Conservation (phyloP, 208 protist genomes). For the Crithidia bombi region DNA sequence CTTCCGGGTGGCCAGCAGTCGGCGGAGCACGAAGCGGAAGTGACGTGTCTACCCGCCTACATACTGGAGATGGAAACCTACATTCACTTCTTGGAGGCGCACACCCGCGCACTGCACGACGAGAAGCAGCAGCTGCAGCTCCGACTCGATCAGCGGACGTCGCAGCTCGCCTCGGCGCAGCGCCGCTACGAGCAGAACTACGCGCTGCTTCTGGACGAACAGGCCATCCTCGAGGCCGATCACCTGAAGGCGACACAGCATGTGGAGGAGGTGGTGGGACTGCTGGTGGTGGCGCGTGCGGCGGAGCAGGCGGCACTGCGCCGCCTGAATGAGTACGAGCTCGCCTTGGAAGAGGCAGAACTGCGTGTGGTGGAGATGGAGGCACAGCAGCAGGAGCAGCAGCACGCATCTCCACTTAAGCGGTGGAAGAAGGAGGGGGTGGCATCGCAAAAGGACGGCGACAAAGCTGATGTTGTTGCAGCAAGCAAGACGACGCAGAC, state of each 20-base stretch:
- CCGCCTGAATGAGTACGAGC: conserved; percentile 18
- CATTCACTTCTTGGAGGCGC: conserved; percentile 8
- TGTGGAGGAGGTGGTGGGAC: conserved; percentile 19
- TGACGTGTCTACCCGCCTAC: conserved; percentile 5
- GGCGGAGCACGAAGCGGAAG: neutral
- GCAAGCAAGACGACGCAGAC: neutral
- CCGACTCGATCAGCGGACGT: conserved; percentile 21
- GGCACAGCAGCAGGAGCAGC: neutral
- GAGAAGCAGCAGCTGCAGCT: conserved; percentile 31
- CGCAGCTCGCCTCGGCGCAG: conserved; percentile 19
- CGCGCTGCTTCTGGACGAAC: conserved; percentile 17
- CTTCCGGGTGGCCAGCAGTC: neutral
- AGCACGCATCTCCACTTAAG: too few relatives aligned
- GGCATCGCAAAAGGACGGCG: neutral
- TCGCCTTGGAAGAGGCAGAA: conserved; percentile 20
- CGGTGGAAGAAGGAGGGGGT: neutral
- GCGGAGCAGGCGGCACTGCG: conserved; percentile 33
- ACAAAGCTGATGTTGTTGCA: neutral
- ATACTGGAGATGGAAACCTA: conserved; percentile 19
- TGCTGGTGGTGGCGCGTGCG: conserved; percentile 28
- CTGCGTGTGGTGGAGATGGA: neutral
- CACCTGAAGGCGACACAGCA: conserved; percentile 16
- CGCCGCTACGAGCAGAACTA: conserved; percentile 23
- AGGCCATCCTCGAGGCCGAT: conserved; percentile 18
- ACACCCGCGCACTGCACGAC: conserved; percentile 14